Conservation (phyloP, 2,329 filamentous ascomycete species). For the Ascochyta viciae-villosae region DNA sequence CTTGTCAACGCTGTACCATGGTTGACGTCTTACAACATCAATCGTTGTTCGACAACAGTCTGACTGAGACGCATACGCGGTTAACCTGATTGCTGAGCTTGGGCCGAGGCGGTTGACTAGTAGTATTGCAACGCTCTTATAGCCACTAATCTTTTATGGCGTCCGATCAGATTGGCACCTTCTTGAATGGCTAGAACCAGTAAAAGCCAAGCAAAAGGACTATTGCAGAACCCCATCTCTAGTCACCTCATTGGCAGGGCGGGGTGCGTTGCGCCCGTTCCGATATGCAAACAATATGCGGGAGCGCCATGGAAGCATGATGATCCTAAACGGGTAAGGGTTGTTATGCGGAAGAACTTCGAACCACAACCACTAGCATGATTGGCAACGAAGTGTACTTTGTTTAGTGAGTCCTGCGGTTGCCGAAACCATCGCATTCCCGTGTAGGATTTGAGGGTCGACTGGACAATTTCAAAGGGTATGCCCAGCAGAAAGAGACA, state of each 20-base stretch:
- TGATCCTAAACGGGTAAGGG: slow-evolving; percentile 25
- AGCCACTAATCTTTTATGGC: too few relatives aligned
- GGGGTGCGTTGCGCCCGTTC: slow-evolving; percentile 25
- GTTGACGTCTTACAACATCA: slow-evolving; percentile 36
- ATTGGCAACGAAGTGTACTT: slow-evolving; percentile 29
- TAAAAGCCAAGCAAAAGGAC: slow-evolving; percentile 11
- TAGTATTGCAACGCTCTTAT: neutral
- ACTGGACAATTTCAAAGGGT: slow-evolving; percentile 29
- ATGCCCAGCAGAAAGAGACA: slow-evolving; percentile 28
- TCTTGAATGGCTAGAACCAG: neutral
- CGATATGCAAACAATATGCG: slow-evolving; percentile 38
- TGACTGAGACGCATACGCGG: slow-evolving; percentile 23
- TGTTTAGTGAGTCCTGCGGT: slow-evolving; percentile 24
- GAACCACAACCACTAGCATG: slow-evolving; percentile 17
- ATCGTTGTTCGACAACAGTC: slow-evolving; percentile 24
- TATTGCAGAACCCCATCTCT: slow-evolving; percentile 1
- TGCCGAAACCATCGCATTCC: slow-evolving; percentile 24
- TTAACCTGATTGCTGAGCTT: slow-evolving; percentile 4
- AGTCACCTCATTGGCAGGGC: slow-evolving; percentile 25
- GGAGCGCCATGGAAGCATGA: slow-evolving; percentile 38
- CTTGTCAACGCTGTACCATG: slow-evolving; percentile 27
- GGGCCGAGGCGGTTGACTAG: neutral
- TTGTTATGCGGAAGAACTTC: slow-evolving; percentile 24
- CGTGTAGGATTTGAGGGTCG: slow-evolving; percentile 18
- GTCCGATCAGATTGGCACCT: neutral